Conservation (phyloP, 2,329 filamentous ascomycete species). For the Ophiosphaerella herpotricha region DNA sequence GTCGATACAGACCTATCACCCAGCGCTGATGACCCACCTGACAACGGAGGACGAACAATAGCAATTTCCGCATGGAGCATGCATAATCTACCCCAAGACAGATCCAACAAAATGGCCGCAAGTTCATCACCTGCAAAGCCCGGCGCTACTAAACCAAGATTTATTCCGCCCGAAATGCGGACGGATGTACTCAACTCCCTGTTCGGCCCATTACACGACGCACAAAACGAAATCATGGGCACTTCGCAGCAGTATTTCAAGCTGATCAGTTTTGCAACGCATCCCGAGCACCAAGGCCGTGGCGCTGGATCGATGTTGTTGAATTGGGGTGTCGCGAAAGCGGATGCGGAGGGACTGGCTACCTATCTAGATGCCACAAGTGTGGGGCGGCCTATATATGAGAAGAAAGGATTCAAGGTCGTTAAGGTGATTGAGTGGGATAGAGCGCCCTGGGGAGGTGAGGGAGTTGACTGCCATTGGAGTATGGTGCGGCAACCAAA, state of each 20-base stretch:
- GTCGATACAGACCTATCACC: conserved; percentile 34
- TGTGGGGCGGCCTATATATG: conserved; percentile 47
- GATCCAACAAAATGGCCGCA: not conserved
- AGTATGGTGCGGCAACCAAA: conserved; percentile 24
- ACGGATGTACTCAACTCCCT: conserved; percentile 33
- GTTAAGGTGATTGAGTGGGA: conserved; percentile 28
- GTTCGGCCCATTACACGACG: conserved; percentile 26
- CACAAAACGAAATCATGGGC: conserved; percentile 34
- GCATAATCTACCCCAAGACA: conserved; percentile 17
- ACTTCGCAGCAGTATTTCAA: conserved; percentile 25
- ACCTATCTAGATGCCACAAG: conserved; percentile 49
- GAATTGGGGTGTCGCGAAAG: conserved; percentile 46
- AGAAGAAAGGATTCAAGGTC: conserved; percentile 34
- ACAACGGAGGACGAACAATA: conserved; percentile 32
- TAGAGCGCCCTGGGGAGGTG: conserved; percentile 31
- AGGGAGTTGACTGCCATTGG: conserved; percentile 38
- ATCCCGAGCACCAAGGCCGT: conserved; percentile 47
- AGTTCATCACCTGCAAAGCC: not conserved
- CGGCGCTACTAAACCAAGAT: conserved; percentile 57
- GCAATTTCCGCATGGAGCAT: conserved; percentile 35
- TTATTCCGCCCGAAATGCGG: conserved; percentile 70
- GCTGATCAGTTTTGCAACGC: conserved; percentile 40
- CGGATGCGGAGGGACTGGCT: conserved; percentile 45
- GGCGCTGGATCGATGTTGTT: conserved; percentile 47
- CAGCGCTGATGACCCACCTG: conserved; percentile 24